Conservation (phyloP, 2,329 filamentous ascomycete species). For the Aspergillus amoenus region DNA sequence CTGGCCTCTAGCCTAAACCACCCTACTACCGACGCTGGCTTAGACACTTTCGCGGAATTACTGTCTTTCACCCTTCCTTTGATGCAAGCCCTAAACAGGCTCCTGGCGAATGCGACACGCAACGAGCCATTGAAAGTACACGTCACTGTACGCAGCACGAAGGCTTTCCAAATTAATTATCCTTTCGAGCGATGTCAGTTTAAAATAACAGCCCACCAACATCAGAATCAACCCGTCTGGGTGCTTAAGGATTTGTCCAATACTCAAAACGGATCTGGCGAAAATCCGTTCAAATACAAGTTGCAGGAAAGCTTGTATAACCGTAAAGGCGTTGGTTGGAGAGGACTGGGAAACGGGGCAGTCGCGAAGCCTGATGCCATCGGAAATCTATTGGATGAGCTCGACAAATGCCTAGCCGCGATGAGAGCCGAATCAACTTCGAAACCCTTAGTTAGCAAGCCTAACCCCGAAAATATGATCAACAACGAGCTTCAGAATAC, state of each 20-base stretch:
- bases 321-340: slow-evolving; percentile 40
- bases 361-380: slow-evolving; percentile 34
- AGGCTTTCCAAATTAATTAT: slow-evolving; percentile 37
- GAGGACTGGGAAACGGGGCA: slow-evolving; percentile 39
- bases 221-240: slow-evolving; percentile 34
- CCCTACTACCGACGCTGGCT: slow-evolving; percentile 26
- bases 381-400: slow-evolving; percentile 31
- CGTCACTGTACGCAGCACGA: slow-evolving; percentile 37
- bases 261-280: slow-evolving; percentile 15
- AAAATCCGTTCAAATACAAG: slow-evolving; percentile 21
- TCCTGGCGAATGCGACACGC: slow-evolving; percentile 27
- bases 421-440: slow-evolving; percentile 2
- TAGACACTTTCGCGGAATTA: slow-evolving; percentile 32
- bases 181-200: slow-evolving; percentile 34
- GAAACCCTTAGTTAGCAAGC: not conserved
- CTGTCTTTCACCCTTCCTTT: slow-evolving; percentile 39
- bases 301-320: slow-evolving; percentile 36
- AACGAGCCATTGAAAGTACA: slow-evolving; percentile 28
- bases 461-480: not conserved
- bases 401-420: slow-evolving; percentile 30
- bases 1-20: slow-evolving; percentile 38
- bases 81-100: slow-evolving; percentile 36
- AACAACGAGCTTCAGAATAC: not conserved
- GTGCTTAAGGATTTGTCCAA: slow-evolving; percentile 32
- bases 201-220: slow-evolving; percentile 27